Conservation (phyloP, 495 filamentous ascomycete species). For the Cryomyces antarcticus region DNA sequence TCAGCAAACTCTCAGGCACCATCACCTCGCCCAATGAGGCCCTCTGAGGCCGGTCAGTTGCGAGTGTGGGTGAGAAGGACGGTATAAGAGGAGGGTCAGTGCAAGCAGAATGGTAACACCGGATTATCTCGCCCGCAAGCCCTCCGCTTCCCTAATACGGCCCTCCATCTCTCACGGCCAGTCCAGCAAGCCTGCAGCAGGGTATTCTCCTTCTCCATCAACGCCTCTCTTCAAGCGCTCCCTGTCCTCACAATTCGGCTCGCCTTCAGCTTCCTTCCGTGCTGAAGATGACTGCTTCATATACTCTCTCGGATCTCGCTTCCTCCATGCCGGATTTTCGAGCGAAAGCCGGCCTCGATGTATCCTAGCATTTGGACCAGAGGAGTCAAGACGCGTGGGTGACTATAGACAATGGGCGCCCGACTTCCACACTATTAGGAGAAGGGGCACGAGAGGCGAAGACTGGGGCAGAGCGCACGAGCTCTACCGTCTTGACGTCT, state of each 20-base stretch:
- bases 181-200: not conserved
- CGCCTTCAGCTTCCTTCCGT: slow-evolving; percentile 49
- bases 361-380: slow-evolving; percentile 46
- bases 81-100: too few relatives aligned
- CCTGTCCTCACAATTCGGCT: slow-evolving; percentile 43
- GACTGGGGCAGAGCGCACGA: slow-evolving; percentile 56
- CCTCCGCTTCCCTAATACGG: not conserved
- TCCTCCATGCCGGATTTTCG: slow-evolving; percentile 66
- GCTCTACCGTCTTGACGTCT: slow-evolving; percentile 60
- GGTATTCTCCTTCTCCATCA: slow-evolving; percentile 23
- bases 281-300: slow-evolving; percentile 63
- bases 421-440: slow-evolving; percentile 26
- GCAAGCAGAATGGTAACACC: not conserved
- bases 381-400: slow-evolving; percentile 56
- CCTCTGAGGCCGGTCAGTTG: too few relatives aligned
- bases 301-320: slow-evolving; percentile 63
- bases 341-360: slow-evolving; percentile 60
- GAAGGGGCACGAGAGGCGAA: slow-evolving; percentile 22
- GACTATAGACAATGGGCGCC: slow-evolving; percentile 58
- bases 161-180: not conserved
- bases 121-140: slow-evolving; percentile 6
- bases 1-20: too few relatives aligned
- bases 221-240: slow-evolving; percentile 34
- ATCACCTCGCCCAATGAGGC: too few relatives aligned
- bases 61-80: too few relatives aligned